These are phyloP conservation scores for Penicillium parvum DNA, from an alignment of 495 filamentous ascomycete genomes.

Conservation along the genomic window DNA sequence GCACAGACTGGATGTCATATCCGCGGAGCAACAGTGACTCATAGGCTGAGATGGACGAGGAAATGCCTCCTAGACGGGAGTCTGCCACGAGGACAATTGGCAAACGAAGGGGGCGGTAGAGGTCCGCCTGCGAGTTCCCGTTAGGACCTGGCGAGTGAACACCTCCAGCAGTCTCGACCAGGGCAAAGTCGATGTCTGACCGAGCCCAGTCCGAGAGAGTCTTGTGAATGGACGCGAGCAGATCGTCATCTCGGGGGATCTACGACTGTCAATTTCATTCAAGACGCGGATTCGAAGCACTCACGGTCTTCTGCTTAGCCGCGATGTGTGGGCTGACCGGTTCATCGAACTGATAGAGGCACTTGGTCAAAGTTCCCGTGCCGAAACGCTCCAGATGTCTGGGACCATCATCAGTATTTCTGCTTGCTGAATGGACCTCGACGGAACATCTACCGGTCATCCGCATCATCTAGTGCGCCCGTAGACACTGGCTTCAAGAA, in stretches of 20 bases:
- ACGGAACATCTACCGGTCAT: slow-evolving; percentile 50
- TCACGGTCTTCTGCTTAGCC: slow-evolving; percentile 38
- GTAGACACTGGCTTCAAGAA: slow-evolving; percentile 78
- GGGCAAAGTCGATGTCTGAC: slow-evolving; percentile 37
- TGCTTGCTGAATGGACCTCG: background rate
- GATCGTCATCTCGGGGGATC: slow-evolving; percentile 44
- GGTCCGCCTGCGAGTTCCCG: slow-evolving; percentile 69
- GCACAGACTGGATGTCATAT: slow-evolving; percentile 64
- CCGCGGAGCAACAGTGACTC: slow-evolving; percentile 69
- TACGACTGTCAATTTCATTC: slow-evolving; percentile 10
- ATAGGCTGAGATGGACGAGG: slow-evolving; percentile 67
- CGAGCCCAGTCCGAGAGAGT: slow-evolving; percentile 42
- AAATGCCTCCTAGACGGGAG: slow-evolving; percentile 67
- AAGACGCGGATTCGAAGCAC: background rate
- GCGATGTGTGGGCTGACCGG: slow-evolving; percentile 73
- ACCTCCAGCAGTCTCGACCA: slow-evolving; percentile 76
- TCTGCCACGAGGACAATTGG: slow-evolving; percentile 72
- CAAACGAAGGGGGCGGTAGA: slow-evolving; percentile 64
- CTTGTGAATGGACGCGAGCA: slow-evolving; percentile 43
- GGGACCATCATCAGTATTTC: background rate
- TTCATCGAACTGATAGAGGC: slow-evolving; percentile 64
- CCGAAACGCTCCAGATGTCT: slow-evolving; percentile 58
- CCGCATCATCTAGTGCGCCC: slow-evolving; percentile 60
- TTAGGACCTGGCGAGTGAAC: slow-evolving; percentile 69
- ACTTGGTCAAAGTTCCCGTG: slow-evolving; percentile 47